phyloP scores from a whole-genome alignment of 1,284 basidiomycete genomes.

The Serendipita sp. region DNA sequence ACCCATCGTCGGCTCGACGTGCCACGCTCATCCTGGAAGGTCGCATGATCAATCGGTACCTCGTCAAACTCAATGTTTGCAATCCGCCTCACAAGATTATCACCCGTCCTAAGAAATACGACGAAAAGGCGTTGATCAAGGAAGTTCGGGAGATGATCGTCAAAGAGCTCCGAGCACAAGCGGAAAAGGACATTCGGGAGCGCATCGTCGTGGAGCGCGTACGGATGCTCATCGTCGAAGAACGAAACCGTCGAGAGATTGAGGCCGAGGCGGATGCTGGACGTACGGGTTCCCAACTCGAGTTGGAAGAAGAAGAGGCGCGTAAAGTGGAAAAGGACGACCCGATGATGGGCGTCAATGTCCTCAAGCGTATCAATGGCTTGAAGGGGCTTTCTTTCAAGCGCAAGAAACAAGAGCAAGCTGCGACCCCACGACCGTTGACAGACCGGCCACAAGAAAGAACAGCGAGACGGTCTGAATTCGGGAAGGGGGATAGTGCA shows the following conservation, averaged over 20 bases:
- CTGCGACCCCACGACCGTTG: too few species aligned
- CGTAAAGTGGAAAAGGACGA: conserved; percentile 22
- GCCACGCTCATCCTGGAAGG: conserved; percentile 37
- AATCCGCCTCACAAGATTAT: conserved; percentile 26
- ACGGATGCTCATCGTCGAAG: conserved; percentile 37
- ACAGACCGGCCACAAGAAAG: too few species aligned
- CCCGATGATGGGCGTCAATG: conserved; percentile 2
- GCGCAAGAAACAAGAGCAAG: conserved; percentile 33
- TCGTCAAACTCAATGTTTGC: conserved; percentile 42
- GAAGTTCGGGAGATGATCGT: conserved; percentile 47
- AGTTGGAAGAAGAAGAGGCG: conserved; percentile 19
- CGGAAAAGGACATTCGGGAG: conserved; percentile 59
- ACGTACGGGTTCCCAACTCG: conserved; percentile 14
- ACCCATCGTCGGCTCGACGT: conserved; percentile 42
- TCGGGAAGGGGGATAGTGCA: not conserved
- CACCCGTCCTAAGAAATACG: conserved; percentile 33
- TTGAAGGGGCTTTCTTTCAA: conserved; percentile 56
- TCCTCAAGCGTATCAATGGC: conserved; percentile 18
- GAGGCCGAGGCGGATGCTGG: conserved; percentile 12
- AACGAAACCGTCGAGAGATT: conserved; percentile 21
- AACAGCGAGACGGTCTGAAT: not conserved
- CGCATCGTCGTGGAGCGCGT: conserved; percentile 46
- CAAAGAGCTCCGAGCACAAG: conserved; percentile 41
- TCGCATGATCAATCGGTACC: conserved; percentile 40
- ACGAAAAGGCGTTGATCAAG: conserved; percentile 42